Evolutionary conservation across 2,329 filamentous ascomycete genomes (phyloP).

Genomic region (Alternaria angustiovoidea): DNA sequence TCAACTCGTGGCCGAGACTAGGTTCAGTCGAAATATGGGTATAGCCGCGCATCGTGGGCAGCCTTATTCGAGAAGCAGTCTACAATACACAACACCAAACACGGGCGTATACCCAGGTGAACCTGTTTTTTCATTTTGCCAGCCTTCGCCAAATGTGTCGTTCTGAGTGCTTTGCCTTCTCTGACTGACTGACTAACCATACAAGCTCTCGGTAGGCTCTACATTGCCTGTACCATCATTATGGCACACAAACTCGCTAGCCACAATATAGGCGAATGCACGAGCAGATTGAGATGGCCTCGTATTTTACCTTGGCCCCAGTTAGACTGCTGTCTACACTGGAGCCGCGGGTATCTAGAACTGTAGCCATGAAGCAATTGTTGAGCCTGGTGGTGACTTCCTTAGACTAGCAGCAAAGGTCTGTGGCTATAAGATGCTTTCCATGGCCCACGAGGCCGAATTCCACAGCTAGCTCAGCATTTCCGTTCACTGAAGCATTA

Average conservation of each 20-base stretch:
- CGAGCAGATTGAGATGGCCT: constrained; percentile 14
- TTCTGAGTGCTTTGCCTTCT: background rate
- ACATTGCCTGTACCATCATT: constrained; percentile 1
- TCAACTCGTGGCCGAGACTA: background rate
- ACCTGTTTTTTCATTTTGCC: background rate
- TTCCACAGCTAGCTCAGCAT: background rate
- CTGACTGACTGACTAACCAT: background rate
- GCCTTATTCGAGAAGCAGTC: background rate
- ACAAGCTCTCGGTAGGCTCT: background rate
- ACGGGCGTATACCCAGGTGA: background rate
- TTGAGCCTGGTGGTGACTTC: background rate
- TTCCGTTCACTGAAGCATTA: background rate
- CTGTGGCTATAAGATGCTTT: constrained; percentile 18
- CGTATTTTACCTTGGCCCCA: constrained; percentile 19
- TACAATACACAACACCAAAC: background rate
- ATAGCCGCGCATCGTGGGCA: background rate
- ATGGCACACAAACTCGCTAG: constrained; percentile 7
- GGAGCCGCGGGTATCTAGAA: constrained; percentile 4
- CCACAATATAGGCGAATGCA: constrained; percentile 20
- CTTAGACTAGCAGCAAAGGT: background rate
- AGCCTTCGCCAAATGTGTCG: background rate
- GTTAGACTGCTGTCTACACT: constrained; percentile 10
- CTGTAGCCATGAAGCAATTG: background rate
- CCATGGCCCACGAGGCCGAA: background rate
- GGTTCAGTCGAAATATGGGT: no score